phyloP scores from a whole-genome alignment of 441 rosid species.

The Corymbia calophylla region DNA sequence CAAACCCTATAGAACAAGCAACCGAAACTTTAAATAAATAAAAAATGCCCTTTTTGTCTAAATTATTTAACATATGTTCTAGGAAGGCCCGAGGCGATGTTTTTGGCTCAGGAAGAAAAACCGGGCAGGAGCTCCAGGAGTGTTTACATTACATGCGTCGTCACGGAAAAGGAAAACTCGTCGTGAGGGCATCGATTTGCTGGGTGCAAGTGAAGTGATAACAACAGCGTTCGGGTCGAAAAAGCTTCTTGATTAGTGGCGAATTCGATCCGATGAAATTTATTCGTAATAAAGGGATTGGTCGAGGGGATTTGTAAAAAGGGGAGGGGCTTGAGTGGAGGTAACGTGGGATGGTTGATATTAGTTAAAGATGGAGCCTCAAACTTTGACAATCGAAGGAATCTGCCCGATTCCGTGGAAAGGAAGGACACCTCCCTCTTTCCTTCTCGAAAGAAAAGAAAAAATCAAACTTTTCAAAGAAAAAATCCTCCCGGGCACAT shows the following conservation, averaged over 20 bases:
- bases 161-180: not conserved
- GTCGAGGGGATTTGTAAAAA: not conserved
- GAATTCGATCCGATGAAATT: not conserved
- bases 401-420: not conserved
- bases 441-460: not conserved
- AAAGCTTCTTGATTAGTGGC: not conserved
- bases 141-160: not conserved
- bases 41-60: not conserved
- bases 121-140: not conserved
- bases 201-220: not conserved
- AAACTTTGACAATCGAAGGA: not conserved
- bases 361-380: not conserved
- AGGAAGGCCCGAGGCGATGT: not conserved
- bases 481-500: not conserved
- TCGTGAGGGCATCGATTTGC: not conserved
- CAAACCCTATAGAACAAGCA: not conserved
- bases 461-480: not conserved
- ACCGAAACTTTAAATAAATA: not conserved
- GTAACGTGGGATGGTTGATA: not conserved
- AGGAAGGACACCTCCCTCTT: not conserved
- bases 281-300: not conserved
- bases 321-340: not conserved
- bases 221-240: not conserved
- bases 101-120: not conserved
- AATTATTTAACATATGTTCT: not conserved